Evolutionary conservation across 2,329 filamentous ascomycete species (phyloP).

Genomic region (Neonectria magnoliae): DNA sequence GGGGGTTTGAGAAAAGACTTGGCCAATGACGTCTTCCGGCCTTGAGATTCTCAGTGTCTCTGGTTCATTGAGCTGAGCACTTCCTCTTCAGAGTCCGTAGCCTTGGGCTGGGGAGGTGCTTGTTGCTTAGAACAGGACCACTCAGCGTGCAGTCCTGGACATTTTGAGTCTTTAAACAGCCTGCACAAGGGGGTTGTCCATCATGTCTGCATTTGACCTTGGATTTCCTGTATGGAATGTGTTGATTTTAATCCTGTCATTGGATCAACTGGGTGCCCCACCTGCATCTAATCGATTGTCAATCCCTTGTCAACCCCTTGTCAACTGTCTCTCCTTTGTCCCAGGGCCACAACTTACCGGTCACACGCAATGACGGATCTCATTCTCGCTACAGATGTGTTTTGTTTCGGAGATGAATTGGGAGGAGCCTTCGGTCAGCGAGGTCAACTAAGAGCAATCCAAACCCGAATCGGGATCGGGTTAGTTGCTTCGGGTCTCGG

Average conservation of each 20-base stretch:
- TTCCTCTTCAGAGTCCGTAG: slow-evolving; percentile 26
- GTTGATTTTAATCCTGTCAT: neutral
- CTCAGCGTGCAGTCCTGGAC: slow-evolving; percentile 29
- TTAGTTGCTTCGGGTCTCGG: neutral
- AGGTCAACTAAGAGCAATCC: neutral
- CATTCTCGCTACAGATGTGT: slow-evolving; percentile 20
- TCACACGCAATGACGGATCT: slow-evolving; percentile 40
- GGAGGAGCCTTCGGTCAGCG: neutral
- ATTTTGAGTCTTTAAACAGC: slow-evolving; percentile 33
- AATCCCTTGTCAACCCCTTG: neutral
- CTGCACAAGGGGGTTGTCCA: slow-evolving; percentile 36
- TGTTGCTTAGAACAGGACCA: slow-evolving; percentile 24
- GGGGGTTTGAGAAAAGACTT: slow-evolving; percentile 13
- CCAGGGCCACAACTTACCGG: slow-evolving; percentile 18
- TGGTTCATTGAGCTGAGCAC: neutral
- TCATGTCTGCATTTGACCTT: slow-evolving; percentile 41
- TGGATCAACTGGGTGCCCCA: slow-evolving; percentile 5
- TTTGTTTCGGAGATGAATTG: neutral
- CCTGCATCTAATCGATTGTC: slow-evolving; percentile 35
- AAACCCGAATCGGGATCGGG: slow-evolving; percentile 1
- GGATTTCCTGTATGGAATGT: slow-evolving; percentile 29
- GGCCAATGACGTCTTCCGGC: slow-evolving; percentile 16
- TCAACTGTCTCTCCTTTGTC: neutral
- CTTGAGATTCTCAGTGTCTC: neutral
- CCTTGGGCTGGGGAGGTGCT: neutral